Percentiles rank a stretch among this genome's conserved stretches.
Conservation (phyloP, 2,329 filamentous ascomycete species). For the Apiospora koreana region DNA sequence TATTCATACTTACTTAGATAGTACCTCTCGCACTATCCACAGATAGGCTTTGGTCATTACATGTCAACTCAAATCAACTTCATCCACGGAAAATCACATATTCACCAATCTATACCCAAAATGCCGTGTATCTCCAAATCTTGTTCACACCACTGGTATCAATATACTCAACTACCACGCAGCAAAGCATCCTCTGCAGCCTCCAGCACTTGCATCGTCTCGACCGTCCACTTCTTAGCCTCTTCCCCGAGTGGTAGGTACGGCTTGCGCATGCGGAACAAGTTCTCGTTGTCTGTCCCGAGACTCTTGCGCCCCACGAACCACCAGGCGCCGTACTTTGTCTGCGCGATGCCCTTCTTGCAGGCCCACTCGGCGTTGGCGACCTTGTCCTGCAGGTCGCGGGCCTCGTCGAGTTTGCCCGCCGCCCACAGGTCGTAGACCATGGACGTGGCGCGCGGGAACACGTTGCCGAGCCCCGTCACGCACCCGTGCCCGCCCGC, state of each 20-base stretch:
- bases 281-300: slow-evolving; percentile 36
- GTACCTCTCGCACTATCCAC: too few relatives aligned
- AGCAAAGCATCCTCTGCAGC: slow-evolving; percentile 29
- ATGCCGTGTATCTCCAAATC: not conserved
- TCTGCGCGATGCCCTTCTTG: slow-evolving; percentile 48
- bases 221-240: slow-evolving; percentile 43
- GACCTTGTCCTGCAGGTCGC: slow-evolving; percentile 41
- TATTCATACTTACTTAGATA: too few relatives aligned
- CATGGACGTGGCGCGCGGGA: slow-evolving; percentile 41
- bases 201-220: slow-evolving; percentile 40
- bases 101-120: not conserved
- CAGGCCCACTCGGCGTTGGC: slow-evolving; percentile 52
- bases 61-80: too few relatives aligned
- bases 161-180: not conserved
- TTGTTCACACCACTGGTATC: not conserved
- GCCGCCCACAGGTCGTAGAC: slow-evolving; percentile 43
- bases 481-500: slow-evolving; percentile 24
- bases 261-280: slow-evolving; percentile 44
- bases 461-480: slow-evolving; percentile 43
- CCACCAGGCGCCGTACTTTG: slow-evolving; percentile 47
- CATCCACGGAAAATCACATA: not conserved
- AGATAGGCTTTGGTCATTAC: not conserved
- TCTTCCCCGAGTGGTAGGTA: slow-evolving; percentile 40
- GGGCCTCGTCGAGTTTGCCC: slow-evolving; percentile 39
- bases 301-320: slow-evolving; percentile 38